A percentile compares a stretch with the other conserved stretches of the same genome.
Conservation (phyloP, 192 early-diverging fungal genomes). For the Lunasporangiospora selenospora region DNA sequence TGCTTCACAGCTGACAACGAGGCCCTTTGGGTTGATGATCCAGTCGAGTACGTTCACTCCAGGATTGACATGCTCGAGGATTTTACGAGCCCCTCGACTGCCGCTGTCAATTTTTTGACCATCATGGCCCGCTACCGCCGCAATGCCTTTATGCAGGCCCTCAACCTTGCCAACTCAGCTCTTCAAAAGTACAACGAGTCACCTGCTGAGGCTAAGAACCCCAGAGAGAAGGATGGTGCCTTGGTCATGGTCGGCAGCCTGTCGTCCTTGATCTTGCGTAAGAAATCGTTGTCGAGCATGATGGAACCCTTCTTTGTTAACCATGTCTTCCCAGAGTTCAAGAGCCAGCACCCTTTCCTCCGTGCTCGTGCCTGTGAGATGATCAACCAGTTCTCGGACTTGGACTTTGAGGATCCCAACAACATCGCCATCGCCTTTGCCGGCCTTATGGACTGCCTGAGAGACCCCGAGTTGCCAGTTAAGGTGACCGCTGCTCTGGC, state of each 20-base stretch:
- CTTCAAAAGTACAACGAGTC: slow-evolving; percentile 73
- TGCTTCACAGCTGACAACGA: slow-evolving; percentile 88
- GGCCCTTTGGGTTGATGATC: slow-evolving; percentile 92
- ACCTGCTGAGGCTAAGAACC: slow-evolving; percentile 70
- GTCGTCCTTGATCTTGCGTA: slow-evolving; percentile 68
- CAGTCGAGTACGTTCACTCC: slow-evolving; percentile 91
- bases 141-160: slow-evolving; percentile 82
- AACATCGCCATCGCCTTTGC: slow-evolving; percentile 59
- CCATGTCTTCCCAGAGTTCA: slow-evolving; percentile 93
- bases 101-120: slow-evolving; percentile 80
- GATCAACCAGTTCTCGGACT: slow-evolving; percentile 60
- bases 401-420: slow-evolving; percentile 69
- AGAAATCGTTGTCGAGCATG: slow-evolving; percentile 64
- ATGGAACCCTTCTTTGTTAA: slow-evolving; percentile 87
- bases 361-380: slow-evolving; percentile 72
- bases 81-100: slow-evolving; percentile 77
- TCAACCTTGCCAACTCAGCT: slow-evolving; percentile 80
- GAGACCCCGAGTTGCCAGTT: slow-evolving; percentile 87
- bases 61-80: slow-evolving; percentile 80
- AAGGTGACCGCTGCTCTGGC: slow-evolving; percentile 87
- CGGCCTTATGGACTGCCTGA: slow-evolving; percentile 66
- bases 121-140: slow-evolving; percentile 80
- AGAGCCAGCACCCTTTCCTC: slow-evolving; percentile 82
- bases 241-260: slow-evolving; percentile 86
- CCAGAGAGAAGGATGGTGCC: slow-evolving; percentile 88